A percentile compares a stretch with the other conserved stretches of the same genome.
Conservation (phyloP, 352 stramenopile genomes). For the Globisporangium paroecandrum region DNA sequence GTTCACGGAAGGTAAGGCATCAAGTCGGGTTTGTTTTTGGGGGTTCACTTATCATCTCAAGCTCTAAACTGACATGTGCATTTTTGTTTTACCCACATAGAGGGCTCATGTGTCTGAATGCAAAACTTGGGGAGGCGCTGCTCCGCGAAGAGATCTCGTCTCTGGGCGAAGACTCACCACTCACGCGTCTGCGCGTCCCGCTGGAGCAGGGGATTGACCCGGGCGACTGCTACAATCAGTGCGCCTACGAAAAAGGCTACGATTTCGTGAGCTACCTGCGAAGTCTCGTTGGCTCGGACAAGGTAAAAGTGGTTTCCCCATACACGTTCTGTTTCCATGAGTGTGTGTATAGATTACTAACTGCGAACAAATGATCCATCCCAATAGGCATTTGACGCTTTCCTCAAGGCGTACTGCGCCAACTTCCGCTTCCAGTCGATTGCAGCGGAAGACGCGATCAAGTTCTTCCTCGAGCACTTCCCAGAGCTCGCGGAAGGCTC, state of each 20-base stretch:
- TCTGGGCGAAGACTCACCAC: conserved; percentile 60
- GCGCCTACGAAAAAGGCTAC: conserved; percentile 81
- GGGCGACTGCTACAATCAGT: conserved; percentile 80
- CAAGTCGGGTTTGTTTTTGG: background rate
- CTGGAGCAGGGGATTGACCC: conserved; percentile 75
- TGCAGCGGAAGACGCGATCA: conserved; percentile 62
- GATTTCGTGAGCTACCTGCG: conserved; percentile 75
- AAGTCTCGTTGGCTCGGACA: conserved; percentile 58
- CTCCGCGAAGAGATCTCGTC: conserved; percentile 67
- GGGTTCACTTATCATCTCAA: background rate
- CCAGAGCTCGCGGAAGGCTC: conserved; percentile 44
- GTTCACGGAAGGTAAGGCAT: conserved; percentile 53
- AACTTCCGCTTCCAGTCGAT: conserved; percentile 79
- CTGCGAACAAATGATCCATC: background rate
- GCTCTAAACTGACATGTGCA: background rate
- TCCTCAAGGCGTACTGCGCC: conserved; percentile 60
- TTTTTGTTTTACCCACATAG: conserved; percentile 19
- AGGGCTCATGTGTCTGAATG: conserved; percentile 58
- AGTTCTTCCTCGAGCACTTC: conserved; percentile 68
- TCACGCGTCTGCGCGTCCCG: conserved; percentile 66
- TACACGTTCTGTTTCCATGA: background rate
- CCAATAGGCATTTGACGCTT: conserved; percentile 57
- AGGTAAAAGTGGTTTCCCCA: conserved; percentile 22
- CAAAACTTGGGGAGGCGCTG: conserved; percentile 68
- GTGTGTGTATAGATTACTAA: background rate